Percentiles rank a stretch among this genome's conserved stretches.
Conservation (phyloP, 176 grass and related monocot species). For the Oryza nivara region DNA sequence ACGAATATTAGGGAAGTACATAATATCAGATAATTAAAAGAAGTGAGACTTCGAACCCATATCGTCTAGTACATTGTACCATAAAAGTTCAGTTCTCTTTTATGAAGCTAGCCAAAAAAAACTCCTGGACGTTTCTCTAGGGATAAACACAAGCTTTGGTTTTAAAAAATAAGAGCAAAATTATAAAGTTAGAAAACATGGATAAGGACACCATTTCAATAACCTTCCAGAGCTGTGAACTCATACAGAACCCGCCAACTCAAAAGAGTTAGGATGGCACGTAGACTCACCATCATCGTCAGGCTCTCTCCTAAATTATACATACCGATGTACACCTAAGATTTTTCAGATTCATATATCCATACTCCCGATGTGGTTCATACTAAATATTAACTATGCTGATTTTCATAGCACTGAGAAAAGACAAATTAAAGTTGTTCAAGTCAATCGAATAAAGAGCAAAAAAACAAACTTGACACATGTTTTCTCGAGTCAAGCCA, state of each 20-base stretch:
- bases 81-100: too few relatives aligned
- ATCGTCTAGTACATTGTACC: too few relatives aligned
- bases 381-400: not conserved
- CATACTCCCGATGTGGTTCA: not conserved
- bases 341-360: not conserved
- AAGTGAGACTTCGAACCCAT: too few relatives aligned
- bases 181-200: too few relatives aligned
- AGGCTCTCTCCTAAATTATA: not conserved
- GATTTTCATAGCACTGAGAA: not conserved
- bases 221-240: not conserved
- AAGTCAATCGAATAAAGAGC: slow-evolving; percentile 19
- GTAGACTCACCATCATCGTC: not conserved
- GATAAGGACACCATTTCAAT: too few relatives aligned
- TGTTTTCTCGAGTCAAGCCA: slow-evolving; percentile 24
- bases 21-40: too few relatives aligned
- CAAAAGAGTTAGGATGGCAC: not conserved
- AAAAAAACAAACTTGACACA: not conserved
- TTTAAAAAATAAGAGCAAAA: too few relatives aligned
- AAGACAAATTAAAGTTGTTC: not conserved
- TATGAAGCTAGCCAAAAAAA: too few relatives aligned
- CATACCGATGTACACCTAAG: not conserved
- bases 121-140: too few relatives aligned
- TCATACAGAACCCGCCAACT: not conserved
- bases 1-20: too few relatives aligned
- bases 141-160: too few relatives aligned